A percentile compares a stretch with the other conserved stretches of the same genome.
Evolutionary conservation across 345 rosid genomes (phyloP).

Genomic region (Dipteronia sinensis): DNA sequence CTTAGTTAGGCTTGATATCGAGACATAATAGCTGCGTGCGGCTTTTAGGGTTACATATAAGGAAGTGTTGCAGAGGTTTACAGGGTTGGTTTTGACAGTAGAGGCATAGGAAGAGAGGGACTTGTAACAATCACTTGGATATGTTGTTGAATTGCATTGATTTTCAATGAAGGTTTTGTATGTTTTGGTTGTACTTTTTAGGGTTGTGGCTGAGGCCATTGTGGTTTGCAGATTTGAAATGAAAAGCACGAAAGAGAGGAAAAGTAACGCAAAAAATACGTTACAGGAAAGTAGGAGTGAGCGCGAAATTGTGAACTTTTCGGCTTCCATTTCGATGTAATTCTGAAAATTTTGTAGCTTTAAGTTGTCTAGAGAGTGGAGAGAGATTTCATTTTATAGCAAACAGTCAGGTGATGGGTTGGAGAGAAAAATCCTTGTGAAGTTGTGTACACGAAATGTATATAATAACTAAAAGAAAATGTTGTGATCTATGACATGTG

Average conservation of each 20-base stretch:
- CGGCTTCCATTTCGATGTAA: slow-evolving; percentile 3
- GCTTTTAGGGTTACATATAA: slow-evolving; percentile 46
- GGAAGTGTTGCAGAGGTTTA: slow-evolving; percentile 56
- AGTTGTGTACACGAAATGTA: not conserved
- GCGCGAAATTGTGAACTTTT: not conserved
- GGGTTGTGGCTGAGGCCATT: slow-evolving; percentile 27
- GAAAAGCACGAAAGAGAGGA: slow-evolving; percentile 28
- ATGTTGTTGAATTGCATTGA: slow-evolving; percentile 57
- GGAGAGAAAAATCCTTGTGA: not conserved
- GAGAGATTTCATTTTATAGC: slow-evolving; percentile 17
- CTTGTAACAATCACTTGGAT: slow-evolving; percentile 56
- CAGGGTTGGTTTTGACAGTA: slow-evolving; percentile 47
- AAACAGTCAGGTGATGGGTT: not conserved
- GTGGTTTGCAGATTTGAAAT: slow-evolving; percentile 17
- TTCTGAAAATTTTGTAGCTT: not conserved
- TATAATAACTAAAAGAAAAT: not conserved
- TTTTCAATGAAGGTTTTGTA: slow-evolving; percentile 52
- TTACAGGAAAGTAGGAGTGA: not conserved
- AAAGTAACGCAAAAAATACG: not conserved
- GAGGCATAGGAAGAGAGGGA: slow-evolving; percentile 53
- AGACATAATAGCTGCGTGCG: slow-evolving; percentile 31
- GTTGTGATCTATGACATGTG: not conserved
- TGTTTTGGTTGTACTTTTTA: slow-evolving; percentile 12
- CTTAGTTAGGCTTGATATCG: slow-evolving; percentile 32
- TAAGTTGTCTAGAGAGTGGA: not conserved